These are phyloP conservation scores for Bacidia rubella DNA, from an alignment of 495 filamentous ascomycete genomes.

Conservation along the genomic window DNA sequence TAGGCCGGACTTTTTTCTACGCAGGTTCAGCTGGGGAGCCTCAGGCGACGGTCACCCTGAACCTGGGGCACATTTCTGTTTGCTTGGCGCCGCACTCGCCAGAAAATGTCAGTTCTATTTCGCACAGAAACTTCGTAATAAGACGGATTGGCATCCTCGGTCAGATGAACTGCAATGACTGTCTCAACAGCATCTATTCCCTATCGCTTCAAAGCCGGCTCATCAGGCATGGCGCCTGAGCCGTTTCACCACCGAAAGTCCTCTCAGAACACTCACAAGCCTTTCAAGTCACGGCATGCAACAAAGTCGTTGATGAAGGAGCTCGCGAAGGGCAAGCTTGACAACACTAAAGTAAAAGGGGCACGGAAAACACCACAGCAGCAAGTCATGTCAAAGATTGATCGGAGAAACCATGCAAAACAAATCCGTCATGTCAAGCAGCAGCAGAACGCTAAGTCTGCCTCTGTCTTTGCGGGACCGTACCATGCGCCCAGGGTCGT, in stretches of 20 bases:
- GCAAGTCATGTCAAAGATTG: conserved; percentile 92
- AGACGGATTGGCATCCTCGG: not conserved
- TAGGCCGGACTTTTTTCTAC: too few relatives aligned
- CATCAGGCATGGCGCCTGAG: conserved; percentile 38
- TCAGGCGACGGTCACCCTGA: too few relatives aligned
- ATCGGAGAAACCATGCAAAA: conserved; percentile 82
- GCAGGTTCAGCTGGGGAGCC: too few relatives aligned
- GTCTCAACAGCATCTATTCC: conserved; percentile 51
- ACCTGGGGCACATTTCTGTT: too few relatives aligned
- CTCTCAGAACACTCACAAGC: conserved; percentile 71
- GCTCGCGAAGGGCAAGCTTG: conserved; percentile 63
- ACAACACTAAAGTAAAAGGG: conserved; percentile 37
- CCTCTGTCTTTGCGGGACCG: conserved; percentile 67
- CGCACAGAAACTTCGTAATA: not conserved
- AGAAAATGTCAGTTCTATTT: not conserved
- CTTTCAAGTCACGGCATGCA: conserved; percentile 81
- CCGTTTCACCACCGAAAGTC: conserved; percentile 82
- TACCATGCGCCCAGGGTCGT: conserved; percentile 83
- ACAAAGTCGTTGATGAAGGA: conserved; percentile 79
- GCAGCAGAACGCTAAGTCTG: conserved; percentile 58
- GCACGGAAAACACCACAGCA: conserved; percentile 82
- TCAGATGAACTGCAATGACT: not conserved
- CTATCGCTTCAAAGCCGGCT: conserved; percentile 76
- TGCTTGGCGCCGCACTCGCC: not conserved
- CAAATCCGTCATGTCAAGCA: conserved; percentile 73